A percentile compares a stretch with the other conserved stretches of the same genome.
These are phyloP conservation scores for Trichoderma endophyticum DNA, from an alignment of 2,329 filamentous ascomycete genomes.

Conservation along the genomic window DNA sequence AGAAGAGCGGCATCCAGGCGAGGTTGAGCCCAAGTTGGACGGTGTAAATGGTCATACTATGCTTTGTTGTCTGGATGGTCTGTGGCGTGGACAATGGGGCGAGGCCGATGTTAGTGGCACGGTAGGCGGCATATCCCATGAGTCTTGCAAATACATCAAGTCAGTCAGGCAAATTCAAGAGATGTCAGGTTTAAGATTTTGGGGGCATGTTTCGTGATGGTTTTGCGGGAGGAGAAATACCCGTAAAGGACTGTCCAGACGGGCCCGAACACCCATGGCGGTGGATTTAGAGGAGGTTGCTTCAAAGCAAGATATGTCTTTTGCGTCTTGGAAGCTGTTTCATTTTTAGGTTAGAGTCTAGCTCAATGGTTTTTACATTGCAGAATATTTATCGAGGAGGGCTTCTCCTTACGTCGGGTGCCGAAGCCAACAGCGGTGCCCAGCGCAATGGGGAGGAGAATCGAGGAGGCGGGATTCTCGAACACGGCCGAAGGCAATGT, in stretches of 20 bases:
- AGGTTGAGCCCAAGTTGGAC: conserved; percentile 83
- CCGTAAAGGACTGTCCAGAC: conserved; percentile 66
- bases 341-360: not conserved
- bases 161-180: not conserved
- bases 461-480: conserved; percentile 66
- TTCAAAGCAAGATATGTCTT: conserved; percentile 63
- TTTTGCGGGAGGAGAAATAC: conserved; percentile 26
- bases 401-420: conserved; percentile 54
- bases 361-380: not conserved
- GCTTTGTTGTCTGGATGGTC: conserved; percentile 58
- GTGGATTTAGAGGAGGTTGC: conserved; percentile 63
- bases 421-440: conserved; percentile 72
- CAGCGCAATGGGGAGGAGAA: conserved; percentile 70
- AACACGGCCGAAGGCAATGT: conserved; percentile 72
- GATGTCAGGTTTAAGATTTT: not conserved
- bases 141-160: conserved; percentile 35
- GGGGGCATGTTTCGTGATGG: not conserved
- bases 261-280: conserved; percentile 60
- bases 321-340: conserved; percentile 53
- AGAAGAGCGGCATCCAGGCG: conserved; percentile 91
- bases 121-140: conserved; percentile 89
- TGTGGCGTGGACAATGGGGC: conserved; percentile 52
- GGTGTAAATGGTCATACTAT: conserved; percentile 77
- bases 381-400: not conserved
- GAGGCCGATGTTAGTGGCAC: conserved; percentile 64